Conservation (phyloP, 768 basidiomycete species). For the Boletus rufocinnamomeus region DNA sequence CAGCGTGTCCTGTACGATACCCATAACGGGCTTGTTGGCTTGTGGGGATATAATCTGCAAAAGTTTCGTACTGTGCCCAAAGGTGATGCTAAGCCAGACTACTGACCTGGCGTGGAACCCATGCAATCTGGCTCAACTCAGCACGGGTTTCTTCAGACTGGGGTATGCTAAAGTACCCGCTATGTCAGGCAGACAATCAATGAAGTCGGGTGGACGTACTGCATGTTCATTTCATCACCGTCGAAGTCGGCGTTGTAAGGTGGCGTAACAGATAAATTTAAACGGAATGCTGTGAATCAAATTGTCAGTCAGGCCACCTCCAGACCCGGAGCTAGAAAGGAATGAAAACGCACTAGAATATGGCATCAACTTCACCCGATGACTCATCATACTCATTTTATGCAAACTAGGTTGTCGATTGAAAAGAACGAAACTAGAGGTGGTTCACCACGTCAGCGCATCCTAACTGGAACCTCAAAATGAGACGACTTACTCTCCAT, state of each 20-base stretch:
- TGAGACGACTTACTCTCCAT: constrained; percentile 85
- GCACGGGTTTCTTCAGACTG: constrained; percentile 98
- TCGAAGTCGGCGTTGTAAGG: constrained; percentile 99
- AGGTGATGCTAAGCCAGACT: background rate
- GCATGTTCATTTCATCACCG: constrained; percentile 99
- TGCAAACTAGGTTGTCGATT: constrained; percentile 98
- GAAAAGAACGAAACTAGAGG: constrained; percentile 55
- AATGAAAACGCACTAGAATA: constrained; percentile 80
- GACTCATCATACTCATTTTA: constrained; percentile 99
- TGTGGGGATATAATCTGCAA: constrained; percentile 95
- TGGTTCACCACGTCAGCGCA: constrained; percentile 1
- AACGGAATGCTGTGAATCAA: constrained; percentile 73
- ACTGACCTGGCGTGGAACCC: constrained; percentile 92
- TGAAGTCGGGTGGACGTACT: constrained; percentile 58
- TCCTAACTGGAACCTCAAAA: background rate
- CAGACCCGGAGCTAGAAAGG: background rate
- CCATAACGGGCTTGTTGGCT: constrained; percentile 99
- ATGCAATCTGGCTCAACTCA: constrained; percentile 96
- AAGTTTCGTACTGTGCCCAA: background rate
- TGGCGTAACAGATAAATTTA: constrained; percentile 97
- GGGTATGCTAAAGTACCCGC: constrained; percentile 66
- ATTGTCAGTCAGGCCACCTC: constrained; percentile 22
- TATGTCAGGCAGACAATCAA: constrained; percentile 10
- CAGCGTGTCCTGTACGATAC: constrained; percentile 98
- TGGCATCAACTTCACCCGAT: constrained; percentile 94